These are phyloP conservation scores for Helicostylum pulchrum DNA, from an alignment of 192 early-diverging fungal species.

Conservation along the genomic window DNA sequence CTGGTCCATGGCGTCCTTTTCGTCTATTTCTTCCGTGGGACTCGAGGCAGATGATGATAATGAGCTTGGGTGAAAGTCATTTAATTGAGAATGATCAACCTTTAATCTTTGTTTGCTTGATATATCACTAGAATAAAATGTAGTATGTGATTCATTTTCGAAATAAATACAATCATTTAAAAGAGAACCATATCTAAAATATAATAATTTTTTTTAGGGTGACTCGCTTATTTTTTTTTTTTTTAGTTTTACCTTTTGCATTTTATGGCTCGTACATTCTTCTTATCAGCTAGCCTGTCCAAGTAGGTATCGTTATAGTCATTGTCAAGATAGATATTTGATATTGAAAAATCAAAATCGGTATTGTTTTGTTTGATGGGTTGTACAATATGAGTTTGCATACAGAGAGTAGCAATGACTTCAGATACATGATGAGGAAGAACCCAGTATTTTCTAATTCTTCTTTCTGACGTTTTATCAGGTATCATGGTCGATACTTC, in stretches of 20 bases:
- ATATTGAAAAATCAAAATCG: constrained; percentile 68
- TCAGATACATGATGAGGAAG: constrained; percentile 87
- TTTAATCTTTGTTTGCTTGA: constrained; percentile 47
- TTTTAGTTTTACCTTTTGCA: constrained; percentile 83
- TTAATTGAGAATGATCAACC: no score
- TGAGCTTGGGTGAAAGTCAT: no score
- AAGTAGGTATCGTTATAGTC: constrained; percentile 77
- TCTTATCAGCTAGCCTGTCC: constrained; percentile 73
- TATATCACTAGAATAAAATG: constrained; percentile 57
- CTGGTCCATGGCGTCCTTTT: no score
- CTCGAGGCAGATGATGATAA: no score
- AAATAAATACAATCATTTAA: constrained; percentile 68
- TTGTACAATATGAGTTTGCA: constrained; percentile 77
- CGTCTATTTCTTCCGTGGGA: no score
- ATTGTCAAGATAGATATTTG: constrained; percentile 90
- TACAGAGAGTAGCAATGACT: constrained; percentile 81
- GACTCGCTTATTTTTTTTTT: constrained; percentile 76
- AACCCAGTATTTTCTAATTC: constrained; percentile 78
- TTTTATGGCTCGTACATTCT: constrained; percentile 78
- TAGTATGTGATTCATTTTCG: constrained; percentile 70
- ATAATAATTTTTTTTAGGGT: constrained; percentile 58
- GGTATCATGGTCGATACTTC: constrained; percentile 2
- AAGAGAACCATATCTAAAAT: constrained; percentile 56
- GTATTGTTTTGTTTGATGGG: constrained; percentile 46
- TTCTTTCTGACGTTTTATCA: background rate